Evolutionary conservation across 495 filamentous ascomycete species (phyloP).

Genomic region (Ramalina peruviana): DNA sequence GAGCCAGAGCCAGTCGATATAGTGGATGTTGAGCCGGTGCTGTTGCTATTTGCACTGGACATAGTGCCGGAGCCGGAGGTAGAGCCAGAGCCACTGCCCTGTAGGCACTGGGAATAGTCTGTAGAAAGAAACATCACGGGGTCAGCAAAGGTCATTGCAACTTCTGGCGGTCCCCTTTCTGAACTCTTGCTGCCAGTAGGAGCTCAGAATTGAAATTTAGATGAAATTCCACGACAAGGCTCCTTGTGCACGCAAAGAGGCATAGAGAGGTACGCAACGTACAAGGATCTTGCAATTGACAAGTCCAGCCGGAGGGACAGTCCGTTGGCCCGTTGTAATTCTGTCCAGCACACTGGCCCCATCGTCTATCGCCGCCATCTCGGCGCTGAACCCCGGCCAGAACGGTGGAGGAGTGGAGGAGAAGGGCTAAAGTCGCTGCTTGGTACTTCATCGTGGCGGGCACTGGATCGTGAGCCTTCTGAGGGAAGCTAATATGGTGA

Average conservation of each 20-base stretch:
- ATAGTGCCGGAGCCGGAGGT: neutral
- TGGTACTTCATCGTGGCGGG: no score
- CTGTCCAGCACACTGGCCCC: conserved; percentile 1
- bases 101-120: conserved; percentile 1
- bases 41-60: neutral
- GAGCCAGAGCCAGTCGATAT: neutral
- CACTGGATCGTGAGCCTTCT: no score
- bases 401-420: no score
- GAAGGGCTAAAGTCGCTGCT: no score
- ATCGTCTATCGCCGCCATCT: neutral
- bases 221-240: neutral
- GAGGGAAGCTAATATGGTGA: no score
- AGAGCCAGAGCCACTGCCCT: neutral
- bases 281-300: neutral
- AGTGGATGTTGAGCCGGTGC: neutral
- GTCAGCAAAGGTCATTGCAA: neutral
- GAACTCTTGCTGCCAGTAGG: no score
- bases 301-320: neutral
- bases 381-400: no score
- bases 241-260: neutral
- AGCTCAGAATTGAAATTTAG: no score
- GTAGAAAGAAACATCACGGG: neutral
- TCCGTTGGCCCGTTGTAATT: neutral
- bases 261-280: neutral
- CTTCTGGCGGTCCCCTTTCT: neutral